phyloP scores from a whole-genome alignment of 1,284 basidiomycete species.

The Coriolopsis trogii region DNA sequence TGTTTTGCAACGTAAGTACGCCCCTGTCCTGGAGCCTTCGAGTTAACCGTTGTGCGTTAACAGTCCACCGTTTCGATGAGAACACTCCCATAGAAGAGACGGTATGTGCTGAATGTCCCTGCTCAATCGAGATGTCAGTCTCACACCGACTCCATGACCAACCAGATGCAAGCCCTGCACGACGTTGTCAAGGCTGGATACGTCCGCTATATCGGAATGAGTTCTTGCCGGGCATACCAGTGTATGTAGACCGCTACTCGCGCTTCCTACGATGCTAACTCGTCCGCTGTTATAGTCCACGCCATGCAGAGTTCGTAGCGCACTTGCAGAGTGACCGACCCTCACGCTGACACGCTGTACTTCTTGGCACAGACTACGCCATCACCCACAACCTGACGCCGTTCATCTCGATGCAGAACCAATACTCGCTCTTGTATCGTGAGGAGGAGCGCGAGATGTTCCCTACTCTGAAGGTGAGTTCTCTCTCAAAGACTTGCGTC shows the following conservation, averaged over 20 bases:
- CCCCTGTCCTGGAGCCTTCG: not conserved
- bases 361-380: slow-evolving; percentile 36
- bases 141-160: not conserved
- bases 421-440: slow-evolving; percentile 44
- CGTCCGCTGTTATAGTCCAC: slow-evolving; percentile 38
- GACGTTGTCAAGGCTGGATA: slow-evolving; percentile 39
- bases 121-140: not conserved
- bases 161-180: slow-evolving; percentile 36
- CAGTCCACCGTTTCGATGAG: slow-evolving; percentile 23
- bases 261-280: not conserved
- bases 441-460: slow-evolving; percentile 59
- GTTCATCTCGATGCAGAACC: slow-evolving; percentile 60
- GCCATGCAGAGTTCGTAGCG: slow-evolving; percentile 47
- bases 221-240: slow-evolving; percentile 37
- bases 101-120: not conserved
- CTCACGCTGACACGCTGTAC: not conserved
- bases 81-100: slow-evolving; percentile 29
- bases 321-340: not conserved
- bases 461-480: slow-evolving; percentile 39
- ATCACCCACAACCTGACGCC: slow-evolving; percentile 46
- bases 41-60: not conserved
- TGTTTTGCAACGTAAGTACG: slow-evolving; percentile 35
- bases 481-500: not conserved
- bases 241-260: slow-evolving; percentile 33
- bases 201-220: slow-evolving; percentile 44